Evolutionary conservation across 2,329 filamentous ascomycete genomes (phyloP), one percentile per base, ranked within the genome.

Genomic region (Nothophaeocryptopus gaeumannii): DNA sequence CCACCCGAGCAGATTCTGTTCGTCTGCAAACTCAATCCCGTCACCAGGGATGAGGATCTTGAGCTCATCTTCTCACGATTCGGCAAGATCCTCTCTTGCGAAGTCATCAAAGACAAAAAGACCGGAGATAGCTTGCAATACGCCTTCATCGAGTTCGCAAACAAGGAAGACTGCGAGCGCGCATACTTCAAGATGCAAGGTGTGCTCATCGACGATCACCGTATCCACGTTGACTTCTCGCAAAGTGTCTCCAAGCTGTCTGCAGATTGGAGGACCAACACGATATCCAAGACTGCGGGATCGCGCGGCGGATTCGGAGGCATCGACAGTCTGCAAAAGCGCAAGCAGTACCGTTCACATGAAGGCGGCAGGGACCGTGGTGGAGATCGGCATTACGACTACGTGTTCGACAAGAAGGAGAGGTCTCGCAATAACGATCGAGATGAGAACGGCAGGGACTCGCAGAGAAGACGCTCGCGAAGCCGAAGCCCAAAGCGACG

Each of bases 131-230:
- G 89, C 64, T 73, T 99, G 41, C 93, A 99, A 68, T 99, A 99
- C 67, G 90, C 93, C 1, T 99, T 99, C 61, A 95, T 99, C 64
- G 93, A 99, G 68, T 99, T 92, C 63, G 88, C 92, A 51, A 87
- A 95, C 47, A 93, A 96, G 72, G 82, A 86, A 59, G 88, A 92
- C 45, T 97, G 93, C 68, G 93, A 99, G 72, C 83, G 88, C 45
- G 93, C 93, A 2, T 99, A 96, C 66, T 93, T 95, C 75, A 99
- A 99, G 73, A 99, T 99, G 93, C 90, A 99, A 69, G 89, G 86
- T 2, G 92, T 97, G 1, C 74, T 99, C 47, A 97, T 99, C 58
- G 93, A 99, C 64, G 93, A 99, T 63, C 88, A 96, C 58, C 85
- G 93, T 36, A 99, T 99, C 56, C 93, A 99, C 66, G 93, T 99